Conservation (phyloP, 768 basidiomycete species). For the Suillus alpinus region DNA sequence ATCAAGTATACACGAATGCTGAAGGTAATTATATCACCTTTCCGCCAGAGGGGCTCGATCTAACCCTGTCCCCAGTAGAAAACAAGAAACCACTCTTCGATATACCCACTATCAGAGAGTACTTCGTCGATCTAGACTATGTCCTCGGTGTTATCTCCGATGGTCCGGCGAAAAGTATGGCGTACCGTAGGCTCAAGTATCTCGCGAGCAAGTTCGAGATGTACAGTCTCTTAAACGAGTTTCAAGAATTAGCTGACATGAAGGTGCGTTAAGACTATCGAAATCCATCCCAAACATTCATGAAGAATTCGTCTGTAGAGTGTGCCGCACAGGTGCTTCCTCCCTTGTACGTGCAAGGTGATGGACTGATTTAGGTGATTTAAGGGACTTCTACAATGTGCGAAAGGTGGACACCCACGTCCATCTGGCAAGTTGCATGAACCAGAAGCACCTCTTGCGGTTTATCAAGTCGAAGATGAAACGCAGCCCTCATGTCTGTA, state of each 20-base stretch:
- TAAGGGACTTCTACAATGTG: slow-evolving; percentile 97
- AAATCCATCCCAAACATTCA: neutral
- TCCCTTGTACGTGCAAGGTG: neutral
- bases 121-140: slow-evolving; percentile 94
- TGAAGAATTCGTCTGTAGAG: slow-evolving; percentile 15
- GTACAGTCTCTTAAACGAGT: slow-evolving; percentile 89
- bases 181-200: slow-evolving; percentile 88
- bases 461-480: slow-evolving; percentile 99
- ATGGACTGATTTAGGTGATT: slow-evolving; percentile 5
- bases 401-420: slow-evolving; percentile 99
- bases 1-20: slow-evolving; percentile 64
- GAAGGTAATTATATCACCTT: slow-evolving; percentile 4
- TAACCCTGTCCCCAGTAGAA: slow-evolving; percentile 14
- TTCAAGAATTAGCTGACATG: slow-evolving; percentile 93
- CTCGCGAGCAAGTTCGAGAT: slow-evolving; percentile 92
- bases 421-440: slow-evolving; percentile 98
- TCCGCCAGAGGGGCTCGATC: neutral
- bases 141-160: slow-evolving; percentile 88
- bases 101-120: slow-evolving; percentile 86
- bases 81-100: slow-evolving; percentile 63
- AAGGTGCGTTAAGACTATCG: slow-evolving; percentile 56
- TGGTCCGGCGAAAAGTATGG: slow-evolving; percentile 95
- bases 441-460: slow-evolving; percentile 96
- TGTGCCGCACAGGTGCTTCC: slow-evolving; percentile 30
- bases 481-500: slow-evolving; percentile 67